These are phyloP conservation scores for Blakeslea trispora DNA, from an alignment of 371 early-diverging fungal species.

Conservation along the genomic window DNA sequence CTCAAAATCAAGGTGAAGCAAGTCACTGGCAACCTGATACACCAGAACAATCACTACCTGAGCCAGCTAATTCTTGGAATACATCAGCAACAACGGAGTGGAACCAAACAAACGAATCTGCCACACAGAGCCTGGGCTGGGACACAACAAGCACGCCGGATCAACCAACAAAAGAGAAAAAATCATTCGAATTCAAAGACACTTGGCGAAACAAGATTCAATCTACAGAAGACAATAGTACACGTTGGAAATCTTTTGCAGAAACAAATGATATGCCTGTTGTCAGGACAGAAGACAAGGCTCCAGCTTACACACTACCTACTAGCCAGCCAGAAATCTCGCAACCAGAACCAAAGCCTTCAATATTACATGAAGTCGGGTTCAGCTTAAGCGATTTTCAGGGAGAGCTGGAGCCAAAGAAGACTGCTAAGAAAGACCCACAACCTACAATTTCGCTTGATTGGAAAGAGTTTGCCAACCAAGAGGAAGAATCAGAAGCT, in stretches of 20 bases:
- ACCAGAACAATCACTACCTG: too few species aligned
- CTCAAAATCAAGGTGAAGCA: too few species aligned
- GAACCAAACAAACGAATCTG: too few species aligned
- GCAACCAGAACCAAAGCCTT: not conserved
- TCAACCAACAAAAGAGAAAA: not conserved
- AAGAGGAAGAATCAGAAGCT: not conserved
- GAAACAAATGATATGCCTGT: not conserved
- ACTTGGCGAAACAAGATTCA: not conserved
- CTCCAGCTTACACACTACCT: not conserved
- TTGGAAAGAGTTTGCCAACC: not conserved
- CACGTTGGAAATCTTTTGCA: not conserved
- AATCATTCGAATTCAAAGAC: not conserved
- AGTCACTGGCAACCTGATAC: too few species aligned
- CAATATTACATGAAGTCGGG: not conserved
- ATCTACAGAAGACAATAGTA: not conserved
- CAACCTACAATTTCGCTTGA: not conserved
- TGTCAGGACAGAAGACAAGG: not conserved
- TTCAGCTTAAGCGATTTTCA: conserved; percentile 2
- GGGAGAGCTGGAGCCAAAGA: not conserved
- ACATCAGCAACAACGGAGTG: too few species aligned
- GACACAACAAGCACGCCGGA: too few species aligned
- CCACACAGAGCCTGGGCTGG: too few species aligned
- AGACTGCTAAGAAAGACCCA: too few species aligned
- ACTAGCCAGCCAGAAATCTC: not conserved
- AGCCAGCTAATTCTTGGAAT: too few species aligned